Base-by-base conservation (phyloP, 305 asterid genomes). In the Solanum chacoense region DNA sequence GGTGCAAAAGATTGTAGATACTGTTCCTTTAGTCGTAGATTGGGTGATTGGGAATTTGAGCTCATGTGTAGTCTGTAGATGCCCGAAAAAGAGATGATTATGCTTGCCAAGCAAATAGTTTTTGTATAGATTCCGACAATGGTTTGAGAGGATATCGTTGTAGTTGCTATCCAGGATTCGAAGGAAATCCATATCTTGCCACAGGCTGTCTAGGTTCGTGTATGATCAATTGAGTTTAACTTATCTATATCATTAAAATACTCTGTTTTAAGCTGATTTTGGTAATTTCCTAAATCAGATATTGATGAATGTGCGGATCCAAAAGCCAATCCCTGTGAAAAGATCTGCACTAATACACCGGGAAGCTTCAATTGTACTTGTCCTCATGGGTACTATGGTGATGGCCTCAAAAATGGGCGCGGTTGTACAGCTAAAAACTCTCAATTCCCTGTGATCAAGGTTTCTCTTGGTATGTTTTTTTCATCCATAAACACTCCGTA, bases 111-210 rank as follows among this genome's bases (percentile, higher is more conserved):
- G 8, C 55, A 74, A 63, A 88, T n/a, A 76, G 90, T 37, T 22
- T 18, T 6, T 88, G 92, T 63, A 6, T 45, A 31, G 28, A 32
- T 36, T 29, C n/a, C 3, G 78, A 72, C 11, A n/a, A 5, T 1
- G 84, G 65, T 2, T 28, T 55, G 20, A 55, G 88, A 13, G 92
- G 92, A 3, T 91, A 89, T 13, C 89, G 86, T 4, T 91, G 92
- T 6, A 18, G n/a, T 29, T 89, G 91, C 88, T 4, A 12, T 72
- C 9, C 75, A 72, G 87, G 87, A 13, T 84, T 42, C 11, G 76
- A 84, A 34, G 87, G 76, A 9, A 84, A 84, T 34, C 76, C 87
- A 29, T 84, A 84, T 12, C 76, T 31, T 42, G 26, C 18, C 37
- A 6, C 87, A 84, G 87, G 87, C 10, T 84, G 87, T 45, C 8